phyloP scores from a whole-genome alignment of 2,329 filamentous ascomycete species.

The Hyphodiscus sp. region DNA sequence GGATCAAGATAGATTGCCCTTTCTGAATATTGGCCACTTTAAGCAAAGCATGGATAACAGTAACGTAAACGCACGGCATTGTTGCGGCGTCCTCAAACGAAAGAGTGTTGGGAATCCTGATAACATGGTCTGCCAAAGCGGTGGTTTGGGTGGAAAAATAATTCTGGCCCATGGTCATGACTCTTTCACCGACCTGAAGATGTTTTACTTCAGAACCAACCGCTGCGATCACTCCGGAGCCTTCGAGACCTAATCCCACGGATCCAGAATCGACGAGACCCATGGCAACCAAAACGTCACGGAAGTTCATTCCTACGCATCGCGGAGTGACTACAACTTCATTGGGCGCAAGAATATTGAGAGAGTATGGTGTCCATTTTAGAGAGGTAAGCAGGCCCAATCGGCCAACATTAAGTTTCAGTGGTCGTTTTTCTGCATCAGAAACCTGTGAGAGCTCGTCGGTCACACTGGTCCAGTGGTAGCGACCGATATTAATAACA shows the following conservation, averaged over 20 bases:
- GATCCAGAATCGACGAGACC: slow-evolving; percentile 18
- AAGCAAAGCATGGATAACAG: slow-evolving; percentile 11
- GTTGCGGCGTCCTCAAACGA: slow-evolving; percentile 34
- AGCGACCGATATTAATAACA: background rate
- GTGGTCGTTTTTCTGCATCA: background rate
- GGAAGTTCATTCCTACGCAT: background rate
- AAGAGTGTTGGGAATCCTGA: slow-evolving; percentile 33
- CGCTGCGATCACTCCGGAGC: slow-evolving; percentile 23
- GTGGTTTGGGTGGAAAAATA: slow-evolving; percentile 3
- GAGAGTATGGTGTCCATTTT: background rate
- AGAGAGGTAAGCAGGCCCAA: background rate
- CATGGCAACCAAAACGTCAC: slow-evolving; percentile 14
- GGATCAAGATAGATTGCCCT: slow-evolving; percentile 28
- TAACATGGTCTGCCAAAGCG: slow-evolving; percentile 9
- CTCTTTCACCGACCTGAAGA: slow-evolving; percentile 22
- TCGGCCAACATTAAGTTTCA: background rate
- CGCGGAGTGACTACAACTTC: background rate
- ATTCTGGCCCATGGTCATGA: background rate
- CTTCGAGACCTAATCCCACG: slow-evolving; percentile 18
- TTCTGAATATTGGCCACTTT: slow-evolving; percentile 12
- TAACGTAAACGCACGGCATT: slow-evolving; percentile 31
- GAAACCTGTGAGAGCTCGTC: background rate
- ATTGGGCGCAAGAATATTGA: background rate
- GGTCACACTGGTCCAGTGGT: background rate
- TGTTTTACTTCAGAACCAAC: slow-evolving; percentile 19